phyloP scores from a whole-genome alignment of 2,329 filamentous ascomycete species.

The Fusarium sp. region DNA sequence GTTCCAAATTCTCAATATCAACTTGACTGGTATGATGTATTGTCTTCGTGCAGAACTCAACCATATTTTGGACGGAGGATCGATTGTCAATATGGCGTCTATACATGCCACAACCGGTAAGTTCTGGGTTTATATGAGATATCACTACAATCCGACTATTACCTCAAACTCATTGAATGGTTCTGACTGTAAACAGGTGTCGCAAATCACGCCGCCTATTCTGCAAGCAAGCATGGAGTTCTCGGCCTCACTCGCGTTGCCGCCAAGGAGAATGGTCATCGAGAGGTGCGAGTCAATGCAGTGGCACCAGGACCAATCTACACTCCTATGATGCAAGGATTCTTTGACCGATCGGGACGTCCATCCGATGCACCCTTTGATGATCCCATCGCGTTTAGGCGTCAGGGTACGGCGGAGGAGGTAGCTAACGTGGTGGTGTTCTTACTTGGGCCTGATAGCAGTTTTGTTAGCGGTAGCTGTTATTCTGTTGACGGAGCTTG shows the following conservation, averaged over 20 bases:
- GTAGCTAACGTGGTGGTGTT: conserved; percentile 60
- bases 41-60: conserved; percentile 58
- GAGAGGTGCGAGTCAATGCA: conserved; percentile 57
- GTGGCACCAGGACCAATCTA: conserved; percentile 60
- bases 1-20: conserved; percentile 59
- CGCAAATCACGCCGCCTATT: conserved; percentile 49
- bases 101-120: neutral
- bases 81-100: conserved; percentile 62
- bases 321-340: conserved; percentile 57
- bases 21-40: conserved; percentile 62
- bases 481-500: conserved; percentile 59
- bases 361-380: no score
- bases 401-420: conserved; percentile 61
- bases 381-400: conserved; percentile 52
- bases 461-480: conserved; percentile 58
- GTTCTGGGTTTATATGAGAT: no score
- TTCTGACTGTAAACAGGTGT: conserved; percentile 38
- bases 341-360: no score
- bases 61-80: conserved; percentile 61
- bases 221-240: conserved; percentile 51
- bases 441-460: conserved; percentile 59
- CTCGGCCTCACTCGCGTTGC: conserved; percentile 50
- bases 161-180: neutral
- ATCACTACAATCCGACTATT: no score
- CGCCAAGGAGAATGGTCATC: conserved; percentile 51